Percentiles rank a stretch among this genome's conserved stretches.
Evolutionary conservation across 1,139 yeast species (phyloP).

Genomic region (Blastobotrys buckinghamii): DNA sequence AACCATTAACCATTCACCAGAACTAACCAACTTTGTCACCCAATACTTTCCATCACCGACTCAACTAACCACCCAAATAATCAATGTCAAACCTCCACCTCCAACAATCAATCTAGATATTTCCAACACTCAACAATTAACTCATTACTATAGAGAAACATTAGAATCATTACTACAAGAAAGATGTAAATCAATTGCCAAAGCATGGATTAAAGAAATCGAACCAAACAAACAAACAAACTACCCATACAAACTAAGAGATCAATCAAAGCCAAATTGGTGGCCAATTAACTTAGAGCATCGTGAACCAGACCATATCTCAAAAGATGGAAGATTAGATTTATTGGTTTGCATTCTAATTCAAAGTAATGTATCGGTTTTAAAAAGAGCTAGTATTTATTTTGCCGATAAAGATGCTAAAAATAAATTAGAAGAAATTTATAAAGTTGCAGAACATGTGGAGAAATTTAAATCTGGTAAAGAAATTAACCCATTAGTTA

Average conservation of each 20-base stretch:
- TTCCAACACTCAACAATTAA: not conserved
- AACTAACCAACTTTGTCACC: not conserved
- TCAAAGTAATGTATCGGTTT: not conserved
- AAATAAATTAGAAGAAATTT: constrained; percentile 24
- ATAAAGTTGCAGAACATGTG: constrained; percentile 23
- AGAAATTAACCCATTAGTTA: not conserved
- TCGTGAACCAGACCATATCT: constrained; percentile 68
- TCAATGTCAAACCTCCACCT: not conserved
- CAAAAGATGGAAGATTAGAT: constrained; percentile 48
- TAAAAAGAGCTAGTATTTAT: not conserved
- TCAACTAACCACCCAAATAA: not conserved
- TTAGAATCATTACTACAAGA: constrained; percentile 43
- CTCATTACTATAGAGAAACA: not conserved
- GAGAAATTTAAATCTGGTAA: not conserved
- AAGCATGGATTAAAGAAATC: constrained; percentile 58
- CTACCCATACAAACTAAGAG: constrained; percentile 55
- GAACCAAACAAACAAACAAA: constrained; percentile 65
- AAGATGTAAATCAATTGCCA: constrained; percentile 57
- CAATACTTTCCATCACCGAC: not conserved
- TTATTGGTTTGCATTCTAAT: constrained; percentile 42
- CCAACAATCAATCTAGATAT: not conserved
- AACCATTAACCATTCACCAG: not conserved
- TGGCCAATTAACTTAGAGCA: constrained; percentile 63
- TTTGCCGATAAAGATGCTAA: not conserved
- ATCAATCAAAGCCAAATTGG: constrained; percentile 53